These are phyloP conservation scores for Hyparrhenia diplandra DNA, from an alignment of 176 grass and related monocot species.

Conservation along the genomic window DNA sequence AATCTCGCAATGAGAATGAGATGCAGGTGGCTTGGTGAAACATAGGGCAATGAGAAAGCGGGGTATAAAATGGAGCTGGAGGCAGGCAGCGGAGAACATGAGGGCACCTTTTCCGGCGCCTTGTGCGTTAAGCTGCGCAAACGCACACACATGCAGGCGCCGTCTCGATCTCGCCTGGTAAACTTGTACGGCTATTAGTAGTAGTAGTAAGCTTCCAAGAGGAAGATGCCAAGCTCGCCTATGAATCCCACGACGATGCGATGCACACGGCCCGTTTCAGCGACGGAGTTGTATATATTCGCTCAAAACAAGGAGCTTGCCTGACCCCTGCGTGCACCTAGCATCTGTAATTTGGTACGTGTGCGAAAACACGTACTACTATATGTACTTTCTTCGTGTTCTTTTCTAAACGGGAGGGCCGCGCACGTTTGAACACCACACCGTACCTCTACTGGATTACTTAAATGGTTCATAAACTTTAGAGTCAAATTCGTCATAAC, in stretches of 20 bases:
- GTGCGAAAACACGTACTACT: too few relatives aligned
- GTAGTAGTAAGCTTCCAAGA: conserved; percentile 19
- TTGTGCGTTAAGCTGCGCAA: conserved; percentile 35
- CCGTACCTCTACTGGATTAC: too few relatives aligned
- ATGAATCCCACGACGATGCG: conserved; percentile 40
- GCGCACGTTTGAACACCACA: neutral
- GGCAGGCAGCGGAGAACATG: conserved; percentile 21
- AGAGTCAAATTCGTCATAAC: conserved; percentile 25
- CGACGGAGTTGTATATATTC: conserved; percentile 25
- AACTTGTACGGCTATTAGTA: neutral
- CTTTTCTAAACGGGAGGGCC: neutral
- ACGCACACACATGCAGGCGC: too few relatives aligned
- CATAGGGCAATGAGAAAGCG: neutral
- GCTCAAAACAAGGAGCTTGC: conserved; percentile 26
- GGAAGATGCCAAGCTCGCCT: conserved; percentile 25
- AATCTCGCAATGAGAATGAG: neutral
- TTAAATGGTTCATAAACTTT: neutral
- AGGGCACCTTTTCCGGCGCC: conserved; percentile 48
- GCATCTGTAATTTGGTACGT: neutral
- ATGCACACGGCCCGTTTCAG: conserved; percentile 23
- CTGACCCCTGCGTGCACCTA: too few relatives aligned
- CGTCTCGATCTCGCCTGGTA: neutral
- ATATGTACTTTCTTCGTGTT: neutral
- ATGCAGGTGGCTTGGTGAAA: too few relatives aligned
- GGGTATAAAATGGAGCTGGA: neutral